Evolutionary conservation across 352 stramenopile species (phyloP).

Genomic region (Phytophthora cryptogea): DNA sequence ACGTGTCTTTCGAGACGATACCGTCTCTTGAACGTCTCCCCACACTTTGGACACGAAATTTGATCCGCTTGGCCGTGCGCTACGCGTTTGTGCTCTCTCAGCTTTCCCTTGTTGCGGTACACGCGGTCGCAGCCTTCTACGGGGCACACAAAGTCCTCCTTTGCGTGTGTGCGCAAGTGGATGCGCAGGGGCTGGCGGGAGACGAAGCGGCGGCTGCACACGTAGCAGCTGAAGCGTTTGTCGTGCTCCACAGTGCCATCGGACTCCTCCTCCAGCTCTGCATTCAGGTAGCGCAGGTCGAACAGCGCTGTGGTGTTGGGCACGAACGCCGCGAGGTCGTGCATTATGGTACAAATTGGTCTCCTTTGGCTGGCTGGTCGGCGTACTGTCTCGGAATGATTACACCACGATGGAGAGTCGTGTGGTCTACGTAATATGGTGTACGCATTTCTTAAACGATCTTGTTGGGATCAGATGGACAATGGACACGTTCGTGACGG

Average conservation of each 20-base stretch:
- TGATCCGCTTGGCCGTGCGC: neutral
- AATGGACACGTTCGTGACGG: constrained; percentile 36
- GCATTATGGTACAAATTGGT: neutral
- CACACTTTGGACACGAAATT: neutral
- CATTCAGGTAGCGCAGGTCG: neutral
- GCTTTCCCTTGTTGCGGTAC: neutral
- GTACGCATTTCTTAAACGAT: no score
- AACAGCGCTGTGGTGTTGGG: neutral
- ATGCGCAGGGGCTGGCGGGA: neutral
- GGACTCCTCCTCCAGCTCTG: neutral
- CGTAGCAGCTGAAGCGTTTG: neutral
- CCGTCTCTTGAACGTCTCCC: neutral
- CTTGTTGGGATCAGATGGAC: no score
- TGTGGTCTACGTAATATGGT: neutral
- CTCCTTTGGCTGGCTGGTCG: neutral
- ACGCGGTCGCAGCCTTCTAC: neutral
- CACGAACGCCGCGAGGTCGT: neutral
- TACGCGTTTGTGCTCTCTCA: neutral
- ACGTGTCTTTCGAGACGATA: no score
- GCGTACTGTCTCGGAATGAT: neutral
- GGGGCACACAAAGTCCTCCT: neutral
- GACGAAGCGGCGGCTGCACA: neutral
- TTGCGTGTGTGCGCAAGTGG: neutral
- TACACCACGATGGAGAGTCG: neutral
- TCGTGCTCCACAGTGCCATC: neutral